These are phyloP conservation scores for Tolypocladium tropicale DNA, from an alignment of 2,329 filamentous ascomycete species.

Conservation along the genomic window DNA sequence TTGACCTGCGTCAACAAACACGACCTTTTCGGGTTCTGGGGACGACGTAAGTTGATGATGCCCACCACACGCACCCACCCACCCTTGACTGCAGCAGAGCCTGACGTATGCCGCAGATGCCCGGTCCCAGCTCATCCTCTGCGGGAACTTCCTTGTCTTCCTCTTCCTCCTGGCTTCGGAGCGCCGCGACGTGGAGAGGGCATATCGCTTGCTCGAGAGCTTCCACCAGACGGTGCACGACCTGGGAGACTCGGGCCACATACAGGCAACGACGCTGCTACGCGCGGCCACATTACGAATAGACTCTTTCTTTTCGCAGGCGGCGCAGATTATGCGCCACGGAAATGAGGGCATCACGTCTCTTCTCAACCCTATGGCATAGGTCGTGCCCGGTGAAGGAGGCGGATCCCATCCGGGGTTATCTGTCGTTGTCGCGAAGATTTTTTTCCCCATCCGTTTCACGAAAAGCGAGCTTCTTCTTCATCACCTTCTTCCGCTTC, in stretches of 20 bases:
- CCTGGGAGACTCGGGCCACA: conserved; percentile 19
- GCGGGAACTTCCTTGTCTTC: conserved; percentile 37
- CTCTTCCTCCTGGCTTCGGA: conserved; percentile 33
- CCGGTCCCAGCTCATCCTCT: conserved; percentile 34
- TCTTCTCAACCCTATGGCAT: conserved; percentile 37
- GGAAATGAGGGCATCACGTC: conserved; percentile 34
- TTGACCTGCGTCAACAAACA: conserved; percentile 23
- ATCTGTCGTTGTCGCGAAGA: neutral
- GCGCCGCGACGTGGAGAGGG: conserved; percentile 19
- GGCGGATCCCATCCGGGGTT: conserved; percentile 5
- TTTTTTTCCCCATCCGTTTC: neutral
- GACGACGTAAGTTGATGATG: conserved; percentile 25
- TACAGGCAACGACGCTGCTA: conserved; percentile 19
- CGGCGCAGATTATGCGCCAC: conserved; percentile 15
- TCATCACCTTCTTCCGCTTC: too few relatives aligned
- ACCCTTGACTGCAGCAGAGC: neutral
- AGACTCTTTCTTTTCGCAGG: conserved; percentile 29
- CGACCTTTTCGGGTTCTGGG: conserved; percentile 32
- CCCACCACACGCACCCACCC: neutral
- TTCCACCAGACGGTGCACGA: conserved; percentile 27
- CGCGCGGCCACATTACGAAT: conserved; percentile 25
- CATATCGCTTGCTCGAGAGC: conserved; percentile 24
- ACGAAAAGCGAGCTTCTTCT: neutral
- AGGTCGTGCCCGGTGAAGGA: conserved; percentile 22
- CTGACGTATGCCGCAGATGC: conserved; percentile 10